Conservation (phyloP, 352 stramenopile species). For the Globisporangium mamillatum region DNA sequence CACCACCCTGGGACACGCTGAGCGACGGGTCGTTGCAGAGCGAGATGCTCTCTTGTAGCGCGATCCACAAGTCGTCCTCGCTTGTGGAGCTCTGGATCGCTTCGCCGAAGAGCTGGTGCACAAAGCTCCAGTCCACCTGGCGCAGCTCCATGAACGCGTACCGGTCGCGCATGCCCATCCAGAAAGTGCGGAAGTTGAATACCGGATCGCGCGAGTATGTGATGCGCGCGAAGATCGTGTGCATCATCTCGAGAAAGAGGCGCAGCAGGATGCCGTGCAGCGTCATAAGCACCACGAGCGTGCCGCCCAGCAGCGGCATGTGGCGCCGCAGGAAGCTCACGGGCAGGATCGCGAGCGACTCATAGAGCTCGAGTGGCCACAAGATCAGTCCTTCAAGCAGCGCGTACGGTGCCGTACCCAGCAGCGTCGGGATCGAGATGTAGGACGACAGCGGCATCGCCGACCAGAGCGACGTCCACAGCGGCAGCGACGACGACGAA, state of each 20-base stretch:
- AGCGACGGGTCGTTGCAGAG: conserved; percentile 72
- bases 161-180: conserved; percentile 58
- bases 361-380: conserved; percentile 70
- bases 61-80: conserved; percentile 81
- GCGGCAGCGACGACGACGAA: background rate
- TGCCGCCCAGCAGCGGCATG: conserved; percentile 66
- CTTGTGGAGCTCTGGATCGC: conserved; percentile 53
- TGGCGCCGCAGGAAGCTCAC: conserved; percentile 74
- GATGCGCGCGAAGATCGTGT: conserved; percentile 64
- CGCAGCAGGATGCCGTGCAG: conserved; percentile 71
- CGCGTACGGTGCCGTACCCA: conserved; percentile 31
- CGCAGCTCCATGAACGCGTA: conserved; percentile 58
- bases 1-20: conserved; percentile 31
- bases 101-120: conserved; percentile 72
- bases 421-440: conserved; percentile 8
- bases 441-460: conserved; percentile 9
- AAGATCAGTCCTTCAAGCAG: conserved; percentile 58
- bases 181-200: conserved; percentile 75
- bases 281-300: conserved; percentile 76
- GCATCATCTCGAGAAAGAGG: conserved; percentile 59
- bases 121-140: conserved; percentile 60
- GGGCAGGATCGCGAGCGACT: conserved; percentile 69
- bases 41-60: conserved; percentile 68
- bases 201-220: conserved; percentile 62
- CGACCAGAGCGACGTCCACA: conserved; percentile 5